phyloP scores from a whole-genome alignment of 2,329 filamentous ascomycete species.

The Hawksworthiomyces lignivorus region DNA sequence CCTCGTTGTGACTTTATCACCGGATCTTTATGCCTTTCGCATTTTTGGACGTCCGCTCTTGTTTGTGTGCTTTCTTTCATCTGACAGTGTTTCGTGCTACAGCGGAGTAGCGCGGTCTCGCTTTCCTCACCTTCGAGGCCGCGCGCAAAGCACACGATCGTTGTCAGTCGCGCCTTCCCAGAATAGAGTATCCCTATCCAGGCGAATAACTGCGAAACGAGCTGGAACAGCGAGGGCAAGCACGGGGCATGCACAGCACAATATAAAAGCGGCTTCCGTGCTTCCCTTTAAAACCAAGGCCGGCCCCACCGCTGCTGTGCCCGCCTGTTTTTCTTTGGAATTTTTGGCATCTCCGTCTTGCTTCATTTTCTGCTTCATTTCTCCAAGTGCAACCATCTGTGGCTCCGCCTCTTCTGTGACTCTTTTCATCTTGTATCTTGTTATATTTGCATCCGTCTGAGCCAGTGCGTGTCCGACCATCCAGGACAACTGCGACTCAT shows the following conservation, averaged over 20 bases:
- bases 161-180: slow-evolving; percentile 5
- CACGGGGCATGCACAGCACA: too few species aligned
- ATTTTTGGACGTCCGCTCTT: not conserved
- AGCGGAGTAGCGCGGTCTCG: not conserved
- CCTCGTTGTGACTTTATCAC: slow-evolving; percentile 5
- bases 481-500: too few species aligned
- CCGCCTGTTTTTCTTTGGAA: too few species aligned
- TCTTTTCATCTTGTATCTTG: too few species aligned
- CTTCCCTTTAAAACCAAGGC: too few species aligned
- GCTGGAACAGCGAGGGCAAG: slow-evolving; percentile 1
- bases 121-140: not conserved
- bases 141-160: not conserved
- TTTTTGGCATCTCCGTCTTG: too few species aligned
- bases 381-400: not conserved
- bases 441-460: too few species aligned
- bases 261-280: too few species aligned
- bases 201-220: not conserved
- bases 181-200: too few species aligned
- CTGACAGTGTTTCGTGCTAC: slow-evolving; percentile 3
- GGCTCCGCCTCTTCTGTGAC: not conserved
- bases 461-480: too few species aligned
- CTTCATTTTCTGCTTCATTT: too few species aligned
- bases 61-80: not conserved
- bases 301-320: too few species aligned
- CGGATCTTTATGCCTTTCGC: not conserved